Conservation (phyloP, 352 stramenopile species). For the Detonula confervacea region DNA sequence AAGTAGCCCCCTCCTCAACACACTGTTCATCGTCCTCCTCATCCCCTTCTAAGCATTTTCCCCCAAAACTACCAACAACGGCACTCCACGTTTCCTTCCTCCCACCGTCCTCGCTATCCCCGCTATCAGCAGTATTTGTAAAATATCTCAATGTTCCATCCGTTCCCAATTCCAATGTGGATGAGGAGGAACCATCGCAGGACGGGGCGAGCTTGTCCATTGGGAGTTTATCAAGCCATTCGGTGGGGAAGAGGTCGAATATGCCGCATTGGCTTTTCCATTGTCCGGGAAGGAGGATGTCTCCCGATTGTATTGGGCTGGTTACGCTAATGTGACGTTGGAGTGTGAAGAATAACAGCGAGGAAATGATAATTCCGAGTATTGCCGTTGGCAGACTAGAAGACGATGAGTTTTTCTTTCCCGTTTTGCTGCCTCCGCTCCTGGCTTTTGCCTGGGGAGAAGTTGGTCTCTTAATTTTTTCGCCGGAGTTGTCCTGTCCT, state of each 20-base stretch:
- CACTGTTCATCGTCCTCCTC: slow-evolving; percentile 16
- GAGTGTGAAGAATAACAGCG: slow-evolving; percentile 30
- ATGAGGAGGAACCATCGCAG: slow-evolving; percentile 24
- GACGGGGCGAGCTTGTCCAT: slow-evolving; percentile 20
- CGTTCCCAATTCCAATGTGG: slow-evolving; percentile 47
- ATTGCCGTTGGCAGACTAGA: slow-evolving; percentile 27
- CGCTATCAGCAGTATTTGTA: slow-evolving; percentile 22
- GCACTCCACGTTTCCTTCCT: slow-evolving; percentile 36
- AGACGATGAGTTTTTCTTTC: slow-evolving; percentile 19
- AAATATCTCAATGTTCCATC: slow-evolving; percentile 54
- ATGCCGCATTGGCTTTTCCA: slow-evolving; percentile 64
- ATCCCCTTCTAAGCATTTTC: slow-evolving; percentile 19
- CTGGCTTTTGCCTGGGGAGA: neutral
- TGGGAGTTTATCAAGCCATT: slow-evolving; percentile 25
- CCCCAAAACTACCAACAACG: neutral
- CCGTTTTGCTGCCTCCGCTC: neutral
- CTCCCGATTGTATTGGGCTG: slow-evolving; percentile 31
- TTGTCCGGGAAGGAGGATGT: slow-evolving; percentile 44
- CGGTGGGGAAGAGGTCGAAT: slow-evolving; percentile 42
- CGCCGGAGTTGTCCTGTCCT: slow-evolving; percentile 17
- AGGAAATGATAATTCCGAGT: slow-evolving; percentile 29
- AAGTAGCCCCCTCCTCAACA: slow-evolving; percentile 17
- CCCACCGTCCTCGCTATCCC: too few relatives aligned
- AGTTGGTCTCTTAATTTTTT: slow-evolving; percentile 9
- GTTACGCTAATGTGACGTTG: slow-evolving; percentile 36